These are phyloP conservation scores for Blepharisma stoltei DNA, from an alignment of 73 alveolate genomes.

Conservation along the genomic window DNA sequence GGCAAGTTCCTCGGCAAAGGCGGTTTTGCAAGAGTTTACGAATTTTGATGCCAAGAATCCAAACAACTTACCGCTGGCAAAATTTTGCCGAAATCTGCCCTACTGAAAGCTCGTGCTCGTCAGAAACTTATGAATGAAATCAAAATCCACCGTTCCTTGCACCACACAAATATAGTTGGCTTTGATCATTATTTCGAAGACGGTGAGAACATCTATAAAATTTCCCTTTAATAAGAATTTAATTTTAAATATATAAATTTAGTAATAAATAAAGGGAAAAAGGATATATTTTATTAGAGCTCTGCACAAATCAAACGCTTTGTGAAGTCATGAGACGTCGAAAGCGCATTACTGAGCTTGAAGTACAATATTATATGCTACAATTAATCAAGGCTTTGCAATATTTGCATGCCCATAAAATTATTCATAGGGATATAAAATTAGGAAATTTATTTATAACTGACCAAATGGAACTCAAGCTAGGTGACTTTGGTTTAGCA, in stretches of 20 bases:
- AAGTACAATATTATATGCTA: conserved; percentile 76
- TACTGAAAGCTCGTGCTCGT: conserved; percentile 56
- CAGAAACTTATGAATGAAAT: conserved; percentile 65
- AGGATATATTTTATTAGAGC: conserved; percentile 77
- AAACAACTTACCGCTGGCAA: conserved; percentile 56
- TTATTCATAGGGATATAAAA: conserved; percentile 80
- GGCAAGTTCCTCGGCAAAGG: conserved; percentile 65
- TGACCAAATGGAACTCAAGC: conserved; percentile 68
- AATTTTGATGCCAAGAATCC: conserved; percentile 49
- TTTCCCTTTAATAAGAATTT: conserved; percentile 66
- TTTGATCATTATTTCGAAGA: conserved; percentile 74
- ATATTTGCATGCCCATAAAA: conserved; percentile 59
- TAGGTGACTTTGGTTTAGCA: conserved; percentile 80
- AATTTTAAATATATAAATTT: conserved; percentile 83
- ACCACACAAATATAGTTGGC: conserved; percentile 65
- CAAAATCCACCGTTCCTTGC: conserved; percentile 66
- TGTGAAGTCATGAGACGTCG: conserved; percentile 75
- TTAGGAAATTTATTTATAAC: conserved; percentile 69
- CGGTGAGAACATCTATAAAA: conserved; percentile 38
- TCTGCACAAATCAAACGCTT: conserved; percentile 76
- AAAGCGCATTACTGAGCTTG: conserved; percentile 77
- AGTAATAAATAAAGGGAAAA: conserved; percentile 78
- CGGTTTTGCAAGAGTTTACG: conserved; percentile 72
- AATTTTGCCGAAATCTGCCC: conserved; percentile 55
- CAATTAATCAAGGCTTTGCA: conserved; percentile 67